Percentiles rank a stretch among this genome's conserved stretches.
These are phyloP conservation scores for Stramenopiles sp. DNA, from an alignment of 352 stramenopile species.

Conservation along the genomic window DNA sequence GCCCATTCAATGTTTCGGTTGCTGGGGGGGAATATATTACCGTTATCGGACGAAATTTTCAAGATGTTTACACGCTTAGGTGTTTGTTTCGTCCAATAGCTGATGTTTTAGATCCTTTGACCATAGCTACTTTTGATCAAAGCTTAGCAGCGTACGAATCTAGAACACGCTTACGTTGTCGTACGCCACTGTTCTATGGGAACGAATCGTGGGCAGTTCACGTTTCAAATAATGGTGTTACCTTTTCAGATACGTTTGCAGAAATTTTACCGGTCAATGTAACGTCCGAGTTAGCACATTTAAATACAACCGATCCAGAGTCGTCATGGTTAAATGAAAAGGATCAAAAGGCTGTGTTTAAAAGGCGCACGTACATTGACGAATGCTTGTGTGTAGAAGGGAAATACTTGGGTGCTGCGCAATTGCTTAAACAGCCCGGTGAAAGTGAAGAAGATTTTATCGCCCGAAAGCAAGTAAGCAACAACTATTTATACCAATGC, in stretches of 20 bases:
- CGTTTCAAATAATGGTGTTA: constrained; percentile 52
- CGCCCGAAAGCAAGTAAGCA: background rate
- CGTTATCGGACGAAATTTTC: constrained; percentile 83
- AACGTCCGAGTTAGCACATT: no score
- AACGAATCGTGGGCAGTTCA: constrained; percentile 20
- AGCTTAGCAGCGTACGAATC: background rate
- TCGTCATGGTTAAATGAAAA: background rate
- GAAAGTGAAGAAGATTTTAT: background rate
- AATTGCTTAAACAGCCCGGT: background rate
- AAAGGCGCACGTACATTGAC: background rate
- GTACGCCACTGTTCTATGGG: background rate
- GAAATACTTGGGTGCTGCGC: background rate
- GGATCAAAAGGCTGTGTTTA: background rate
- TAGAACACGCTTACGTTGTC: background rate
- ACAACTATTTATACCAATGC: background rate
- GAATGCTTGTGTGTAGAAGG: background rate
- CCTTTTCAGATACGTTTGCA: constrained; percentile 37
- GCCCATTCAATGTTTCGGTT: constrained; percentile 30
- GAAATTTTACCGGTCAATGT: background rate
- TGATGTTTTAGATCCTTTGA: background rate
- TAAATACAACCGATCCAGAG: background rate
- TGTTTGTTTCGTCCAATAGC: background rate
- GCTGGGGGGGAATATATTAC: constrained; percentile 42
- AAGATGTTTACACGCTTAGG: constrained; percentile 21
- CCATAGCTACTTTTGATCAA: background rate